These are phyloP conservation scores for Naegleria lovaniensis DNA, from an alignment of 208 protist genomes.

Conservation along the genomic window DNA sequence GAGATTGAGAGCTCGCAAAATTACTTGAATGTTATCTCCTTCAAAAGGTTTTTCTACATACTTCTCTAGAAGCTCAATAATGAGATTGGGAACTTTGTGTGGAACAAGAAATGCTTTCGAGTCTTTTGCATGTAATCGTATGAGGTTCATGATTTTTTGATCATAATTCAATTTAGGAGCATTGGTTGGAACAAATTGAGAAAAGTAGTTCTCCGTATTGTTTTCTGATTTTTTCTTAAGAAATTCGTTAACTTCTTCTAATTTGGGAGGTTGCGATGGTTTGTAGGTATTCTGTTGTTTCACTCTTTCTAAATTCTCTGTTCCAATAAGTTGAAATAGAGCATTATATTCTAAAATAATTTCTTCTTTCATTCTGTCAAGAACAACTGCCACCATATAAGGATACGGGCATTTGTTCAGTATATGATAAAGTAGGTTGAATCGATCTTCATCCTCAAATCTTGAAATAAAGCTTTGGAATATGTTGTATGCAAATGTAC, in stretches of 20 bases:
- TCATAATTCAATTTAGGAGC: not conserved
- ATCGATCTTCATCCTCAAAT: not conserved
- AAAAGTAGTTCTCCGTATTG: not conserved
- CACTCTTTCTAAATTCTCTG: not conserved
- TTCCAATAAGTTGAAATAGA: not conserved
- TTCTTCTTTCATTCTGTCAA: not conserved
- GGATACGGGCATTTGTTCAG: not conserved
- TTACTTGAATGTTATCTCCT: not conserved
- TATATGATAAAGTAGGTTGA: not conserved
- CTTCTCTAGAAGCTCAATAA: not conserved
- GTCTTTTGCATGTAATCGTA: not conserved
- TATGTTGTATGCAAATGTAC: not conserved
- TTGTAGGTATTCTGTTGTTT: not conserved
- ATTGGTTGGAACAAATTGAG: not conserved
- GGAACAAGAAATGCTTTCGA: not conserved
- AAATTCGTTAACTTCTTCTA: not conserved
- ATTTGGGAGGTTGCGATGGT: not conserved
- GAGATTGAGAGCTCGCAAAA: not conserved
- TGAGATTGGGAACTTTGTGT: not conserved
- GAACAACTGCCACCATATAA: not conserved
- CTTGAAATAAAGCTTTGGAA: not conserved
- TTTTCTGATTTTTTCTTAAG: not conserved
- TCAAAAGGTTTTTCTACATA: not conserved
- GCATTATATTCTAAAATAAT: not conserved
- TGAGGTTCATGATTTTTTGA: not conserved